phyloP scores from a whole-genome alignment of 352 stramenopile species.

The Phytophthora rubi region DNA sequence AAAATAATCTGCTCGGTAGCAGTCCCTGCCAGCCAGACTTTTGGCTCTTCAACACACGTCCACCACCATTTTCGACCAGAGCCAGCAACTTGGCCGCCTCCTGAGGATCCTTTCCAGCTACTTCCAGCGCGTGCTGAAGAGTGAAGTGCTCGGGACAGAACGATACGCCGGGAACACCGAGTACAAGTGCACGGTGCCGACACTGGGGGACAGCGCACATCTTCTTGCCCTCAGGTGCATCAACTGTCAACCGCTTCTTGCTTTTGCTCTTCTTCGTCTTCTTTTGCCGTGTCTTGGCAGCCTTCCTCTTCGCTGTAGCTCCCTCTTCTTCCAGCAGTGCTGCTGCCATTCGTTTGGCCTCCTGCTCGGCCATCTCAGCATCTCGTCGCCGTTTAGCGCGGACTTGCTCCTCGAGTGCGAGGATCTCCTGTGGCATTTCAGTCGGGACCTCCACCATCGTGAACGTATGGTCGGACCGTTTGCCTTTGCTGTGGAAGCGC shows the following conservation, averaged over 20 bases:
- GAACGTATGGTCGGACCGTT: slow-evolving; percentile 66
- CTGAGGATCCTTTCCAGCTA: slow-evolving; percentile 57
- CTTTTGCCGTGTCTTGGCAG: slow-evolving; percentile 21
- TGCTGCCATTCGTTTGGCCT: slow-evolving; percentile 55
- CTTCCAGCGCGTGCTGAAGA: slow-evolving; percentile 68
- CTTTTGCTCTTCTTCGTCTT: slow-evolving; percentile 43
- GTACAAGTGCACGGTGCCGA: slow-evolving; percentile 29
- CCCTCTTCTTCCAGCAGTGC: slow-evolving; percentile 47
- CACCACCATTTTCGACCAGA: slow-evolving; percentile 35
- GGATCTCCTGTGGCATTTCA: slow-evolving; percentile 50
- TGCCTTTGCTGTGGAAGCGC: slow-evolving; percentile 77
- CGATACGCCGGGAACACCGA: slow-evolving; percentile 32
- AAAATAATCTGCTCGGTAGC: slow-evolving; percentile 26
- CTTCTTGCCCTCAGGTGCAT: slow-evolving; percentile 27
- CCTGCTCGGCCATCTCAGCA: slow-evolving; percentile 56
- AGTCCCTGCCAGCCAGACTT: slow-evolving; percentile 24
- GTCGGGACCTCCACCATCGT: slow-evolving; percentile 35
- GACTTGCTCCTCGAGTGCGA: slow-evolving; percentile 63
- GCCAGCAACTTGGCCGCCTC: slow-evolving; percentile 70
- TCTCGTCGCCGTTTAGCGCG: slow-evolving; percentile 59
- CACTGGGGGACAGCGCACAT: slow-evolving; percentile 50
- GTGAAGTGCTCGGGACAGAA: slow-evolving; percentile 71
- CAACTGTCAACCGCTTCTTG: slow-evolving; percentile 25
- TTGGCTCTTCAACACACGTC: slow-evolving; percentile 16
- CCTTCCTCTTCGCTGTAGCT: slow-evolving; percentile 19